These are phyloP conservation scores for Diaporthe velutina DNA, from an alignment of 2,329 filamentous ascomycete genomes.

Conservation along the genomic window DNA sequence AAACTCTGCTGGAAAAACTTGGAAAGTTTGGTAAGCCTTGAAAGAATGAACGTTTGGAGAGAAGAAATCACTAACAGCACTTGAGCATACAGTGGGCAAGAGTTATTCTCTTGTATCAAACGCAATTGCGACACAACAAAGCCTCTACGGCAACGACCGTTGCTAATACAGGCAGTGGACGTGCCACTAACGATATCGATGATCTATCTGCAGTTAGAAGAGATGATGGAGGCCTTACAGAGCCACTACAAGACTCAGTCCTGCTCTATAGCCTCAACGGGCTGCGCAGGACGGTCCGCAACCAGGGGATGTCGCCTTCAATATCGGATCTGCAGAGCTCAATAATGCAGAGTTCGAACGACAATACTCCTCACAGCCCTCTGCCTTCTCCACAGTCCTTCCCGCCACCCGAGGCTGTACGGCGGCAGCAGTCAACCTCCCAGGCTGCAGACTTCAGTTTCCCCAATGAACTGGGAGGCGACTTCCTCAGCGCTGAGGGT, in stretches of 20 bases:
- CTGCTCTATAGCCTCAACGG: not conserved
- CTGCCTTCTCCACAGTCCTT: not conserved
- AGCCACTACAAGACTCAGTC: not conserved
- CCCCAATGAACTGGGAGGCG: not conserved
- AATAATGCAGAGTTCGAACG: not conserved
- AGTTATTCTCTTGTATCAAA: not conserved
- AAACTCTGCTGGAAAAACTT: not conserved
- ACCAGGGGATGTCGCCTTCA: not conserved
- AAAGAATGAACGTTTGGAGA: not conserved
- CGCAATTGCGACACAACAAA: not conserved
- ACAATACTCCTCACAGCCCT: not conserved
- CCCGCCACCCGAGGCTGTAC: not conserved
- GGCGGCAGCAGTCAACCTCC: not conserved
- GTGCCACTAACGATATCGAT: not conserved
- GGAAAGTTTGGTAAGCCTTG: not conserved
- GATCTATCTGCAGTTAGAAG: not conserved
- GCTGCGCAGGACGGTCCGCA: not conserved
- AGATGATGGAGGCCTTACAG: not conserved
- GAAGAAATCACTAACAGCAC: not conserved
- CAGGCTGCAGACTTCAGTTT: not conserved
- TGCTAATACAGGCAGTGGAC: not conserved
- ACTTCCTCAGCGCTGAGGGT: not conserved
- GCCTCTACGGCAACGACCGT: not conserved
- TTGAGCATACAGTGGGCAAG: conserved; percentile 1
- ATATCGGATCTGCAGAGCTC: not conserved